Evolutionary conservation across 2,329 filamentous ascomycete genomes (phyloP), one percentile per base, ranked within the genome.

Genomic region (Aspergillus terreus): DNA sequence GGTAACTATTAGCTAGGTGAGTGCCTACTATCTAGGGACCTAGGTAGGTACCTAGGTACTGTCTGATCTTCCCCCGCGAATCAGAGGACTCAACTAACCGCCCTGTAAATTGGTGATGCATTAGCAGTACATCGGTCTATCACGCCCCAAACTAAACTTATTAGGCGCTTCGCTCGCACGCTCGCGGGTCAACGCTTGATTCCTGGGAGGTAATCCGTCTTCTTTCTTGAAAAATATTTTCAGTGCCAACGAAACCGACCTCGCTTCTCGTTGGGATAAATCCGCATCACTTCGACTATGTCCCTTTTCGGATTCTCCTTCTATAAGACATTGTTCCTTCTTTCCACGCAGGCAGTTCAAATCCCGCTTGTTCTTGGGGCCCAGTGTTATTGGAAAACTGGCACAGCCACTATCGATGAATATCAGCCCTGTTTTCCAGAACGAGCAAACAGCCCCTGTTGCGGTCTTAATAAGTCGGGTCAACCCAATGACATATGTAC

Each of bases 351-450:
- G 6, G 35, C 6, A 11, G 15, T n/a, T n/a, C 35, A 38, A 14
- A 38, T 38, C 15, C 35, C 35, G 11, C 14, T 38, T 15, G 7
- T 14, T n/a, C 12, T 38, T 23, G 33, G 12, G 9, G 15, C 19
- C 23, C 32, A 38, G 30, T 47, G 45, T 21, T 47, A 38, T 25
- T 47, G 45, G 45, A 15, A 40, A 11, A 47, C 33, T n/a, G 45
- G 19, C 12, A 19, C 6, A 47, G 17, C 45, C 12, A 6, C 32
- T 11, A 23, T 38, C n/a, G 14, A n/a, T 15, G 45, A 47, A 36
- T 25, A 30, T 15, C 35, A 47, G 33, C 45, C 45, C 15, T 47
- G 45, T 11, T 47, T 47, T 25, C 45, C 45, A 4, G 45, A 41
- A 11, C 21, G 25, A 14, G n/a, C 11, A 17, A 15, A 38, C 23